These are phyloP conservation scores for Nematodospora valgi DNA, from an alignment of 805 yeast species.

Conservation along the genomic window DNA sequence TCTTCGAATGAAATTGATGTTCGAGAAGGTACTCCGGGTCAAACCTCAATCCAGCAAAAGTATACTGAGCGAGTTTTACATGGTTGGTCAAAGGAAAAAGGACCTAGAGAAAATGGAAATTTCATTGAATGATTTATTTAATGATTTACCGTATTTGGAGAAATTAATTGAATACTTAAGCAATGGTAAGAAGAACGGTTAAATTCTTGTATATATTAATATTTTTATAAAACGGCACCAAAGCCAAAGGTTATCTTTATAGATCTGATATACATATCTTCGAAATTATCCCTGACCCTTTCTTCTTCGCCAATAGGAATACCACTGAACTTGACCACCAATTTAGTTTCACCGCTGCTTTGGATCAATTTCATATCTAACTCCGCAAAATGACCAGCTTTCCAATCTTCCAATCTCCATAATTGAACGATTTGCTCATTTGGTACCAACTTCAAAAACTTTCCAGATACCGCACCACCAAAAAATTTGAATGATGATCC, in stretches of 20 bases:
- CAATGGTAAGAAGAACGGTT: neutral
- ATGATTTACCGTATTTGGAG: no score
- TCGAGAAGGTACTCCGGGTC: slow-evolving; percentile 59
- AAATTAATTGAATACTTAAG: neutral
- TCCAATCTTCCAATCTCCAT: slow-evolving; percentile 93
- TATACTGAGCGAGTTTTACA: slow-evolving; percentile 81
- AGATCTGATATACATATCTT: slow-evolving; percentile 83
- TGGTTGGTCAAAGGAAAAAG: slow-evolving; percentile 55
- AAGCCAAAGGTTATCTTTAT: slow-evolving; percentile 92
- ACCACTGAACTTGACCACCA: slow-evolving; percentile 78
- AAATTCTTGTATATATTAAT: neutral
- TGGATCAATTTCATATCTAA: slow-evolving; percentile 66
- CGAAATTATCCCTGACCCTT: slow-evolving; percentile 76
- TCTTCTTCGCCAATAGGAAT: slow-evolving; percentile 97
- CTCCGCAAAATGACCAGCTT: slow-evolving; percentile 72
- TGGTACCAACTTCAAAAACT: slow-evolving; percentile 55
- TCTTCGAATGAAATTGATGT: slow-evolving; percentile 51
- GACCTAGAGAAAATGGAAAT: slow-evolving; percentile 6
- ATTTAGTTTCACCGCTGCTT: slow-evolving; percentile 79
- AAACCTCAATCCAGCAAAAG: slow-evolving; percentile 81
- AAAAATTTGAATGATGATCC: slow-evolving; percentile 69
- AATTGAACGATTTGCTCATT: slow-evolving; percentile 61
- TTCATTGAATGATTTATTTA: slow-evolving; percentile 3
- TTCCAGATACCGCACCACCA: slow-evolving; percentile 84
- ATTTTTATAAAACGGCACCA: slow-evolving; percentile 72